Base-by-base conservation (phyloP, 495 filamentous ascomycete species). In the Hypoxylon subgilvum region DNA sequence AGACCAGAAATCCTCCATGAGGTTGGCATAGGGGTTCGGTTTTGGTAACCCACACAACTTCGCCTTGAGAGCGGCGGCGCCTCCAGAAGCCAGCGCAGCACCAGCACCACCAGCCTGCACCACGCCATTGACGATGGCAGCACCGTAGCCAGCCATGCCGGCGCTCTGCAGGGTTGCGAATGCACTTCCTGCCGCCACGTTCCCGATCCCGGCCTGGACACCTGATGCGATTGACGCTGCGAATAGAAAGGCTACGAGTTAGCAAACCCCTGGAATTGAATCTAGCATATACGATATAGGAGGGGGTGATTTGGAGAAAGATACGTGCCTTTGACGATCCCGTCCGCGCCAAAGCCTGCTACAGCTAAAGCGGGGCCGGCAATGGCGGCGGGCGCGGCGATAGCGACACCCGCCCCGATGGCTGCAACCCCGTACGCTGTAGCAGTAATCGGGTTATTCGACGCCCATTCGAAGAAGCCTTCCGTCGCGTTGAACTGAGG, bases 101-200 rank as follows among this genome's bases (percentile, higher is more conserved):
- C 21, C n/a, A 2, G 18, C 50, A 2, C 49, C 68, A 8, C 40
- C 49, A 8, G 23, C 61, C 30, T 55, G 52, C 5, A 68, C 23
- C 1, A 25, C 54, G 3, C 42, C 52, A 10, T 63, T 65, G 5
- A 70, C 67, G 3, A 49, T 23, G 0, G 54, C 57, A 18, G 48
- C 43, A 3, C 69, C 69, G 23, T 49, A 61, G 4, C 67, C 69
- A 1, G 28, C 62, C 48, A 63, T 63, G 0, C 36, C 65, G 8
- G 65, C 69, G 41, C 69, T 70, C 52, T 70, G 62, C 8, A 69
- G 30, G 2, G 48, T 55, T 3, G 67, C 65, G 31, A 69, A 70
- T 1, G 40, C 3, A 12, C 48, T 47, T 8, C 39, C 36, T 0
- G 59, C 52, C 0, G n/a, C 57, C 7, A 71, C 61, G 10, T 64